These are phyloP conservation scores for Wickerhamomyces alni DNA, from an alignment of 805 yeast species.

Conservation along the genomic window DNA sequence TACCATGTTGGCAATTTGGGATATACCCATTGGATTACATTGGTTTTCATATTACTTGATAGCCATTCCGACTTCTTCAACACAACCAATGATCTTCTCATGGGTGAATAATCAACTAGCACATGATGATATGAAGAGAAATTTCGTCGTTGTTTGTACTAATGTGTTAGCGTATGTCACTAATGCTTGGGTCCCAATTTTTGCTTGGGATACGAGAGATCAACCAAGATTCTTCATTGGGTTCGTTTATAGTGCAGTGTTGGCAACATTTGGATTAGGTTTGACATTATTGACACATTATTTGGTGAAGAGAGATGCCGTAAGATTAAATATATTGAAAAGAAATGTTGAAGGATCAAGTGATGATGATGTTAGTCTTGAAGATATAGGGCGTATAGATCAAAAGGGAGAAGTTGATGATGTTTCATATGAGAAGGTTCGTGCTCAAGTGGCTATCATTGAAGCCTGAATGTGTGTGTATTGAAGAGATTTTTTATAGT, in stretches of 20 bases:
- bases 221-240: slow-evolving; percentile 30
- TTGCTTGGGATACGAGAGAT: slow-evolving; percentile 30
- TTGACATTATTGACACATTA: slow-evolving; percentile 21
- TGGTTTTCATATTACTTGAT: slow-evolving; percentile 41
- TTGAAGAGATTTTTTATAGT: no score
- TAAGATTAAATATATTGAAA: no score
- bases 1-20: background rate
- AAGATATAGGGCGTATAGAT: no score
- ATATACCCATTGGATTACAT: slow-evolving; percentile 28
- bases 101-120: slow-evolving; percentile 43
- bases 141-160: slow-evolving; percentile 29
- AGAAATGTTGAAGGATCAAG: background rate
- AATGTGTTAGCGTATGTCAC: slow-evolving; percentile 34
- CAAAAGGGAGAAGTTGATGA: no score
- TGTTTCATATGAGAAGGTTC: no score
- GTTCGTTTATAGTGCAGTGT: slow-evolving; percentile 29
- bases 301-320: background rate
- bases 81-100: slow-evolving; percentile 45
- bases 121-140: slow-evolving; percentile 2
- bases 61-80: slow-evolving; percentile 43
- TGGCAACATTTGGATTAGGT: slow-evolving; percentile 26
- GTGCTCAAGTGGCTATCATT: no score
- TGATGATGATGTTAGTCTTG: background rate
- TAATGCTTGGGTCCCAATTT: slow-evolving; percentile 31
- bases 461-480: no score